These are phyloP conservation scores for Rutstroemia sp. DNA, from an alignment of 2,329 filamentous ascomycete genomes.

Conservation along the genomic window DNA sequence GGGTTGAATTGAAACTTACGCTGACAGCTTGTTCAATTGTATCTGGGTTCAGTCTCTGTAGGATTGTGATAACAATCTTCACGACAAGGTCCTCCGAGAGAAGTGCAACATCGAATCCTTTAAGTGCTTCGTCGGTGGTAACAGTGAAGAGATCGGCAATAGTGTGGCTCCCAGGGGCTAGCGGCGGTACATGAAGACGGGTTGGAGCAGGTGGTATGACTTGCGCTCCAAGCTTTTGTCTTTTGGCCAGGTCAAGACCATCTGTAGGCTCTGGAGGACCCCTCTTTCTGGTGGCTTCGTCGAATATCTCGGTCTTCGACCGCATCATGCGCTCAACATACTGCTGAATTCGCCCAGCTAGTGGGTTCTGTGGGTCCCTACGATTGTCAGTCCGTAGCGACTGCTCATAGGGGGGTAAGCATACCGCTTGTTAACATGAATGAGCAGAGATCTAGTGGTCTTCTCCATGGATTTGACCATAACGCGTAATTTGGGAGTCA, in stretches of 20 bases:
- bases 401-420: slow-evolving; percentile 16
- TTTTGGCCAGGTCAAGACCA: slow-evolving; percentile 69
- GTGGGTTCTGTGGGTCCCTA: slow-evolving; percentile 73
- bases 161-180: slow-evolving; percentile 69
- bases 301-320: slow-evolving; percentile 68
- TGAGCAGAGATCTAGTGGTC: slow-evolving; percentile 74
- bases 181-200: slow-evolving; percentile 46
- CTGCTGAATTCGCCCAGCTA: slow-evolving; percentile 73
- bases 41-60: slow-evolving; percentile 63
- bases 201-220: slow-evolving; percentile 24
- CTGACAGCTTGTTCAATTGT: slow-evolving; percentile 67
- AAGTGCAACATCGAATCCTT: slow-evolving; percentile 73
- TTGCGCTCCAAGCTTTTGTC: slow-evolving; percentile 60
- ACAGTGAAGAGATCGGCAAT: slow-evolving; percentile 82
- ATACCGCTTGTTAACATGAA: slow-evolving; percentile 75
- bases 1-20: slow-evolving; percentile 37
- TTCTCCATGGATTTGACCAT: slow-evolving; percentile 92
- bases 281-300: slow-evolving; percentile 74
- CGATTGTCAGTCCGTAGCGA: slow-evolving; percentile 19
- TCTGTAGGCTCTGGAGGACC: slow-evolving; percentile 63
- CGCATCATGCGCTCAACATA: slow-evolving; percentile 78
- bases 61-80: slow-evolving; percentile 72
- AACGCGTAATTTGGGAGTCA: slow-evolving; percentile 74
- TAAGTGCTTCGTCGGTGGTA: slow-evolving; percentile 65
- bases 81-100: slow-evolving; percentile 70